These are phyloP conservation scores for Helianthus tuberosus DNA, from an alignment of 129 eudicot species.

Conservation along the genomic window DNA sequence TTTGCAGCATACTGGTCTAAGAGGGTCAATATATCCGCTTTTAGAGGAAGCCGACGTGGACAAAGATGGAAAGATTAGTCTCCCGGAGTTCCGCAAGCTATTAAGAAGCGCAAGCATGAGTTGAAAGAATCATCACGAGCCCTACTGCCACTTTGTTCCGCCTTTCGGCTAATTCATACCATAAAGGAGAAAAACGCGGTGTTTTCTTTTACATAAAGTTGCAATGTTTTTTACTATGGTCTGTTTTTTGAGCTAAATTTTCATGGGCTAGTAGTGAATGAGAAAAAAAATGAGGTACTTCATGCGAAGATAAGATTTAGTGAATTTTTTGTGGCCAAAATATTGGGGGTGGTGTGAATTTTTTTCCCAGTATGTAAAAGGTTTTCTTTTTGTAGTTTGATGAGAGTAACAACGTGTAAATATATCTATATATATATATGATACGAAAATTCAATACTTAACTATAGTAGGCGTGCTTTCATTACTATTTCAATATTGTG, in stretches of 20 bases:
- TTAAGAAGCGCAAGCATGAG: slow-evolving; percentile 82
- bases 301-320: slow-evolving; percentile 15
- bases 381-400: slow-evolving; percentile 10
- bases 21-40: slow-evolving; percentile 84
- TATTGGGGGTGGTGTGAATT: slow-evolving; percentile 20
- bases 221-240: slow-evolving; percentile 13
- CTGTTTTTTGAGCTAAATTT: slow-evolving; percentile 2
- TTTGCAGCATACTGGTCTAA: slow-evolving; percentile 77
- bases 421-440: no score
- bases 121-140: slow-evolving; percentile 31
- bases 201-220: neutral
- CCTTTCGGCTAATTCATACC: neutral
- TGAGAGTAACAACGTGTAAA: neutral
- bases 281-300: slow-evolving; percentile 11
- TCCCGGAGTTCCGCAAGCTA: slow-evolving; percentile 76
- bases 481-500: no score
- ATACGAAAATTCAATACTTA: no score
- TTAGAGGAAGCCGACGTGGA: slow-evolving; percentile 92
- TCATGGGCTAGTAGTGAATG: slow-evolving; percentile 11
- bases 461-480: no score
- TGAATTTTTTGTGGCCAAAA: neutral
- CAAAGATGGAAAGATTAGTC: slow-evolving; percentile 85
- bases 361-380: slow-evolving; percentile 12
- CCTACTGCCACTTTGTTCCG: slow-evolving; percentile 17
- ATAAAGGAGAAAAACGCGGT: neutral